Evolutionary conservation across 257 asterid species (phyloP), one percentile per base, ranked within the genome.

Genomic region (Anisodus acutangulus): DNA sequence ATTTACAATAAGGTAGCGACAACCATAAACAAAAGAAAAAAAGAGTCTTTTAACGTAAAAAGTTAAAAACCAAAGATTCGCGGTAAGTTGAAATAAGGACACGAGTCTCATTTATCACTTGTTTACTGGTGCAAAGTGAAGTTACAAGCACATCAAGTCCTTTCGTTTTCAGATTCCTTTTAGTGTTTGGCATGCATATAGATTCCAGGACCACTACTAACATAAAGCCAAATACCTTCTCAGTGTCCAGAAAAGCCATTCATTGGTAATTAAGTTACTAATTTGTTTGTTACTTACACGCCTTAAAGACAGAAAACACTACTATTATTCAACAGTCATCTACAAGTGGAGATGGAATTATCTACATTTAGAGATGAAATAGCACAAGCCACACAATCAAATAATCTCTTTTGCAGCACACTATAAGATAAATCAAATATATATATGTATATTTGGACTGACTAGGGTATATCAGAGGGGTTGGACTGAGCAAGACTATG

Each of bases 321-420:
- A 26, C 16, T 72, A 11, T 19, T 49, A 5, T 51, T 74, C 35
- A 22, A 74, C 62, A 74, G 19, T 5, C 6, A 10, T 17, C 81
- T 22, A 26, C 13, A 60, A 80, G 26, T 41, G 58, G 71, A 60
- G 45, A 80, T 63, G 78, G 78, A 19, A 81, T 43, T 81, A 22
- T 63, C 84, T 63, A 81, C 78, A 81, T 63, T 62, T 63, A 66
- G 45, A 63, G 35, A 63, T 60, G 78, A 81, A 81, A 81, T 55
- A 81, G 51, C 45, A 54, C 60, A 83, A 70, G 57, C 85, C 80
- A 69, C 85, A 57, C 39, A 54, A 55, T 8, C 13, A 53, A 78
- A 53, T 15, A 26, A 78, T 17, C 49, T 53, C 9, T 54, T 31
- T 31, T 53, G 49, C 1, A 78, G 15, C 4, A 78, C 26, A 78